Conservation (phyloP, 805 yeast genomes). For the Candida ulmi region DNA sequence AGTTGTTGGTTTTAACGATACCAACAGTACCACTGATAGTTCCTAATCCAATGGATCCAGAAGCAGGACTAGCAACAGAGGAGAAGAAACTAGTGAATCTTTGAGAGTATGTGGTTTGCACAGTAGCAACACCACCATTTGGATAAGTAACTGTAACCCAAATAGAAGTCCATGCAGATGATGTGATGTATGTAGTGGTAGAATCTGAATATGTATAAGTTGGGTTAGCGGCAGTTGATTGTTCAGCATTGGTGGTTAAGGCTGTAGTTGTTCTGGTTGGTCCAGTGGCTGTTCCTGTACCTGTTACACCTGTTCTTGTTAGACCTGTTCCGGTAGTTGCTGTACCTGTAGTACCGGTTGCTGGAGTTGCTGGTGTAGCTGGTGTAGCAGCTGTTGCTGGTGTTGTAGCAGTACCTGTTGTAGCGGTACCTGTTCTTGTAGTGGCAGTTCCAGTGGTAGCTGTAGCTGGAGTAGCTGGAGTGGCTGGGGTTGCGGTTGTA, state of each 20-base stretch:
- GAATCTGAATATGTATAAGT: slow-evolving; percentile 23
- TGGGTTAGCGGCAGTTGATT: slow-evolving; percentile 17
- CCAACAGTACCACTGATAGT: slow-evolving; percentile 69
- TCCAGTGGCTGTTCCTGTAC: slow-evolving; percentile 12
- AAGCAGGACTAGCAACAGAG: slow-evolving; percentile 39
- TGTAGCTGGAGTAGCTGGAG: slow-evolving; percentile 13
- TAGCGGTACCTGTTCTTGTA: slow-evolving; percentile 8
- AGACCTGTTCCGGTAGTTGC: slow-evolving; percentile 15
- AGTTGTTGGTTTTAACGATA: slow-evolving; percentile 38
- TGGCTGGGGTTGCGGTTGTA: slow-evolving; percentile 12
- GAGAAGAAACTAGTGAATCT: slow-evolving; percentile 40
- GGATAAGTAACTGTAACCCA: slow-evolving; percentile 48
- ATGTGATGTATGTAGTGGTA: slow-evolving; percentile 25
- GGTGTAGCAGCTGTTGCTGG: too few relatives aligned
- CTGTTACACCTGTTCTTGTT: slow-evolving; percentile 2
- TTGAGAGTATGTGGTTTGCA: slow-evolving; percentile 52
- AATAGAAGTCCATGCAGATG: slow-evolving; percentile 28
- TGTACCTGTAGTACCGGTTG: slow-evolving; percentile 28
- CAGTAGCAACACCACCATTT: slow-evolving; percentile 40
- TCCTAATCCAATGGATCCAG: slow-evolving; percentile 81
- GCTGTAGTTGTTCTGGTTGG: slow-evolving; percentile 17
- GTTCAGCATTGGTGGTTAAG: slow-evolving; percentile 9
- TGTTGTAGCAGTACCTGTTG: slow-evolving; percentile 15
- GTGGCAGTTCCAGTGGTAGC: slow-evolving; percentile 10
- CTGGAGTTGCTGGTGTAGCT: slow-evolving; percentile 21